Evolutionary conservation across 1,284 basidiomycete genomes (phyloP), one percentile per base, ranked within the genome.

Genomic region (Polyporus tsugae): DNA sequence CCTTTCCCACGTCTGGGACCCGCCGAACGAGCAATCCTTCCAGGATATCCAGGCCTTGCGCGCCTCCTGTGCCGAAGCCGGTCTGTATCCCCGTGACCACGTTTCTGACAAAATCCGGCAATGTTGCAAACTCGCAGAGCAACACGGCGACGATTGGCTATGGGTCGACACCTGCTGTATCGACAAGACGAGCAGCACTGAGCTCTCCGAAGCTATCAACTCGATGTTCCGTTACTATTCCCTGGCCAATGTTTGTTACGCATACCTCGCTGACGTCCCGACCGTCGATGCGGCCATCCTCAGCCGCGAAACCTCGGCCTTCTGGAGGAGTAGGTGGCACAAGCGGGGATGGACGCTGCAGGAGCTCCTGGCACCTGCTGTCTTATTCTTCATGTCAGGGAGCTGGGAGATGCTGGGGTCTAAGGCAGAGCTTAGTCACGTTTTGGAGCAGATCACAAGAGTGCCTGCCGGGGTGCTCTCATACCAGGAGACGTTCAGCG

Each of bases 101-200:
- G 55, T 38, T 33, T 58, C 55, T 17, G 35, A 58, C 33, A 58
- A 58, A 33, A 58, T 58, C 9, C 55, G 35, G 29, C 19, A 38
- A 19, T 58, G 35, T 10, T 58, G 35, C 55, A 58, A 36, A 19
- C 19, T 58, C 35, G 55, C 55, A 11, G 35, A 58, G 19, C 19
- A 7, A n/a, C 7, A 38, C 33, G 55, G 55, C 19, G 4, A 38
- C 19, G 19, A 22, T 2, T 58, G 35, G 55, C 17, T 58, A 5
- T 58, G 33, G 55, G 33, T 36, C 55, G 55, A 58, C 19, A 58
- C 35, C 55, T 58, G 55, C 35, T 38, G 55, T 35, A 58, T 55
- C 11, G 53, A 55, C 29, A 55, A 55, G 53, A 55, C 29, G 5
- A 58, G 55, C n/a, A 58, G 55, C n/a, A n/a, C 35, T 13, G 55